phyloP scores from a whole-genome alignment of 2,329 filamentous ascomycete species.

The Trichoderma aggressivum region DNA sequence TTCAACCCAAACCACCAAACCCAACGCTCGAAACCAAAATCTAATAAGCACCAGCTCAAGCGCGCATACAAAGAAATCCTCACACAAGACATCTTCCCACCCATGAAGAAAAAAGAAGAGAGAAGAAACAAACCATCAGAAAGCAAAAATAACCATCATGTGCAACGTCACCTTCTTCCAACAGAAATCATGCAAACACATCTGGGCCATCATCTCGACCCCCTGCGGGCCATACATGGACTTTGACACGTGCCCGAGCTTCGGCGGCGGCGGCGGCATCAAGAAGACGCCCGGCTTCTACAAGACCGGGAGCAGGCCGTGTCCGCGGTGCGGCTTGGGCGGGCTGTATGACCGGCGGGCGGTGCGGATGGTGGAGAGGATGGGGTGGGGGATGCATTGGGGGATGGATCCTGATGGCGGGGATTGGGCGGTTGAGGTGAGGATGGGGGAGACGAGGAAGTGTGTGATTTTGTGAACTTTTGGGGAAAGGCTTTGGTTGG shows the following conservation, averaged over 20 bases:
- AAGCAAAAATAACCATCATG: conserved; percentile 29
- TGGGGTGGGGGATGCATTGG: conserved; percentile 45
- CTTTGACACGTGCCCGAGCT: conserved; percentile 46
- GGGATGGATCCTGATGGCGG: conserved; percentile 43
- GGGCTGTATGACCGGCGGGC: conserved; percentile 47
- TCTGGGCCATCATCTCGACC: conserved; percentile 47
- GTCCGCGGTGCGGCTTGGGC: conserved; percentile 41
- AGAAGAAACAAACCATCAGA: not conserved
- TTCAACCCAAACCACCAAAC: not conserved
- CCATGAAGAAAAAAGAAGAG: not conserved
- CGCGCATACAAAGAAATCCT: not conserved
- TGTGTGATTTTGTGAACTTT: conserved; percentile 31
- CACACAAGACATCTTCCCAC: not conserved
- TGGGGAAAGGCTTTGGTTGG: not conserved
- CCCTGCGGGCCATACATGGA: conserved; percentile 50
- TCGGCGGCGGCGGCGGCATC: conserved; percentile 39
- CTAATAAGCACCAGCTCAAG: not conserved
- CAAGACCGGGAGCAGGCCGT: conserved; percentile 37
- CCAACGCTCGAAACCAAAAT: not conserved
- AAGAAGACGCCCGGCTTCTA: conserved; percentile 37
- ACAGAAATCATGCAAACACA: conserved; percentile 49
- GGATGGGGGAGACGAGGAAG: conserved; percentile 23
- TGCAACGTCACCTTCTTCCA: conserved; percentile 47
- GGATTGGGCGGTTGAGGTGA: conserved; percentile 37
- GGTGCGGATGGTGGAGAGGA: conserved; percentile 43